phyloP scores from a whole-genome alignment of 192 early-diverging fungal species.

The Chytriomyces confervae region DNA sequence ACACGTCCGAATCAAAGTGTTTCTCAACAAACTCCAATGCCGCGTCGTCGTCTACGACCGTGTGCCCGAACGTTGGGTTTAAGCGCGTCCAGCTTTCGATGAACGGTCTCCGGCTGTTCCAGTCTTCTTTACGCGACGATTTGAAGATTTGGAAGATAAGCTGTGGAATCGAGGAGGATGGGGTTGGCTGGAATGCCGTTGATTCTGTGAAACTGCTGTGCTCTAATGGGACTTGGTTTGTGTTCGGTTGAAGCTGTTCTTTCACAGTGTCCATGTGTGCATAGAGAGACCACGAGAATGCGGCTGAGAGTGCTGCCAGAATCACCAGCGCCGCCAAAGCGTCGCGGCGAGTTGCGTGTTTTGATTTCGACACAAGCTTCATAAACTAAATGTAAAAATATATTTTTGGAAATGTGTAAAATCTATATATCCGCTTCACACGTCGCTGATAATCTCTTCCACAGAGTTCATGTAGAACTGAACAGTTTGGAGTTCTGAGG shows the following conservation, averaged over 20 bases:
- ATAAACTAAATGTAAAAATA: not conserved
- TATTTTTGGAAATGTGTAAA: no score
- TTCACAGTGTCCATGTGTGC: no score
- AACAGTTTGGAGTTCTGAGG: no score
- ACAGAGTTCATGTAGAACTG: no score
- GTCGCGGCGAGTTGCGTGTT: not conserved
- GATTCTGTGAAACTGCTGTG: not conserved
- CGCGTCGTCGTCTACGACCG: slow-evolving; percentile 5
- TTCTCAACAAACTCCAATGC: not conserved
- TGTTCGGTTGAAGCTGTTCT: not conserved
- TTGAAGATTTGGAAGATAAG: slow-evolving; percentile 22
- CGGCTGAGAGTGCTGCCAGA: not conserved
- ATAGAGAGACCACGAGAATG: not conserved
- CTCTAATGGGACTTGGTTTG: not conserved
- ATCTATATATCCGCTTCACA: no score
- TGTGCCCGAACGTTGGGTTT: slow-evolving; percentile 1
- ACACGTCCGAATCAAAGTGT: not conserved
- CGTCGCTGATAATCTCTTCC: no score
- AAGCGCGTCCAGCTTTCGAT: slow-evolving; percentile 1
- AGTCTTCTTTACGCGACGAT: not conserved
- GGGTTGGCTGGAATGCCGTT: not conserved
- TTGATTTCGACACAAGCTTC: not conserved
- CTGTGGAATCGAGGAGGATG: not conserved
- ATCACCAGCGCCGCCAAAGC: not conserved
- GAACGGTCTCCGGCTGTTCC: slow-evolving; percentile 12